phyloP scores from a whole-genome alignment of 1,284 basidiomycete species.

The Anthracocystis setariae region DNA sequence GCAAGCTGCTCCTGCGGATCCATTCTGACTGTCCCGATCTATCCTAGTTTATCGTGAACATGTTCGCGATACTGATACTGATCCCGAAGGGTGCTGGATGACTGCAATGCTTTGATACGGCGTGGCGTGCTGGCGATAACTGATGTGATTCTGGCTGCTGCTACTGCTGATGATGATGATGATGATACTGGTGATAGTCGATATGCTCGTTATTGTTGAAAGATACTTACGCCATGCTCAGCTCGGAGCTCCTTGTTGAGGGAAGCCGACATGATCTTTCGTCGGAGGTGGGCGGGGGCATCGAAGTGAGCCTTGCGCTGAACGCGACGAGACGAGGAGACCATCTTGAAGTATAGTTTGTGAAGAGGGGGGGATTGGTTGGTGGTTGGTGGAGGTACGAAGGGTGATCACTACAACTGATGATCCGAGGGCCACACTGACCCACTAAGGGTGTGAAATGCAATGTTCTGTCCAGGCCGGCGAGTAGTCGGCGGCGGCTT shows the following conservation, averaged over 20 bases:
- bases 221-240: constrained; percentile 84
- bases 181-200: not conserved
- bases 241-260: constrained; percentile 93
- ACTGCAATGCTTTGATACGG: not conserved
- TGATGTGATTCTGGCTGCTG: not conserved
- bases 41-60: too few relatives aligned
- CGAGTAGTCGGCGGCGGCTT: not conserved
- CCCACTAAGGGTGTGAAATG: too few relatives aligned
- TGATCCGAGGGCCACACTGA: constrained; percentile 9
- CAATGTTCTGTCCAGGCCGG: not conserved
- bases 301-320: constrained; percentile 65
- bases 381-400: constrained; percentile 21
- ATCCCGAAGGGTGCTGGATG: not conserved
- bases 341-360: constrained; percentile 56
- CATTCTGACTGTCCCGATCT: too few relatives aligned
- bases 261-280: constrained; percentile 97
- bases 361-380: constrained; percentile 10
- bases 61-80: too few relatives aligned
- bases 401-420: constrained; percentile 1
- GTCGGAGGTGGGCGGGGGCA: constrained; percentile 73
- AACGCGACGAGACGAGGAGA: constrained; percentile 59
- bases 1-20: too few relatives aligned
- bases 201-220: not conserved
- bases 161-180: not conserved
- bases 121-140: not conserved